Percentiles rank a stretch among this genome's conserved stretches.
Evolutionary conservation across 2,329 filamentous ascomycete species (phyloP).

Genomic region (Fusarium algeriense): DNA sequence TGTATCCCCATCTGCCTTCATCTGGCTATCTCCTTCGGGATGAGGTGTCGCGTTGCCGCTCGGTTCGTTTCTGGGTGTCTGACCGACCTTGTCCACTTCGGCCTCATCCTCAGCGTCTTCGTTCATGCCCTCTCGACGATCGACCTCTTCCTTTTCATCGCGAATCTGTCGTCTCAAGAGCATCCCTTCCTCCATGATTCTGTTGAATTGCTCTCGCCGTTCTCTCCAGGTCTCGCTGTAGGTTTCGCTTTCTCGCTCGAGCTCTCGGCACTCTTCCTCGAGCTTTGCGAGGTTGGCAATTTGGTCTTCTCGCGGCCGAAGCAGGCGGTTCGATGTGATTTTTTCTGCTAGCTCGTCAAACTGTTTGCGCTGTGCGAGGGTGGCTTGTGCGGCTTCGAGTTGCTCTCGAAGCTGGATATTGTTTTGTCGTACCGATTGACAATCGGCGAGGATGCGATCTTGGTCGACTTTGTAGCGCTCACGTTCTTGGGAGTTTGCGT

Average conservation of each 20-base stretch:
- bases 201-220: constrained; percentile 85
- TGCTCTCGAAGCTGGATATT: constrained; percentile 79
- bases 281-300: constrained; percentile 81
- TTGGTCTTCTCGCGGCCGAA: constrained; percentile 89
- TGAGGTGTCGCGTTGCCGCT: constrained; percentile 66
- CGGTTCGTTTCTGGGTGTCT: constrained; percentile 63
- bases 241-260: constrained; percentile 85
- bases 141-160: constrained; percentile 95
- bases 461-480: constrained; percentile 87
- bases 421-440: constrained; percentile 80
- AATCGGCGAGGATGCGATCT: constrained; percentile 80
- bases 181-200: constrained; percentile 92
- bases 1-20: constrained; percentile 48
- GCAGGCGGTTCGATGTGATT: constrained; percentile 83
- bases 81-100: constrained; percentile 60
- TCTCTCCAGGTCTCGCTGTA: constrained; percentile 88
- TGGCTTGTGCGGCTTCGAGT: constrained; percentile 80
- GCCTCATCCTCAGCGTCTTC: constrained; percentile 73
- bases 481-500: constrained; percentile 85
- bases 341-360: constrained; percentile 91
- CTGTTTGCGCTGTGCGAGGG: constrained; percentile 81
- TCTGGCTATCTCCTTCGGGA: constrained; percentile 57
- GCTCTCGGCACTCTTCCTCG: constrained; percentile 86
- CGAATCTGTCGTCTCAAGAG: constrained; percentile 85
- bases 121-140: constrained; percentile 85